Base-by-base conservation (phyloP, 1,139 yeast genomes). In the Neolecta irregularis region DNA sequence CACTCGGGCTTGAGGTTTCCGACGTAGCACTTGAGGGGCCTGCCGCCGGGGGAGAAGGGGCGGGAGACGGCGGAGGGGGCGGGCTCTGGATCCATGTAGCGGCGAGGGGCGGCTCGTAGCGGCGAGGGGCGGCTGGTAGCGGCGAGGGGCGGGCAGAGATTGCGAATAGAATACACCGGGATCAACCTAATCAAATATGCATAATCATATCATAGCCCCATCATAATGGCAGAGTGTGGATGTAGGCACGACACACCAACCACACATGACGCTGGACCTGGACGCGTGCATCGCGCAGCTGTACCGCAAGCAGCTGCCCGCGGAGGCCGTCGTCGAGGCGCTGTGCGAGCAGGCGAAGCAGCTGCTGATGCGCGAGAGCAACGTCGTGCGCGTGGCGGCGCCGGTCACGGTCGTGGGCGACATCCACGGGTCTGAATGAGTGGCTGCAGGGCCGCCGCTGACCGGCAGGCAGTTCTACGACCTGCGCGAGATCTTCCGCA, bases 351-450 rank as follows among this genome's bases (percentile, higher is more conserved):
- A 72, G 44, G 56, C 79, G 41, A 81, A 80, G 51, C 93, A 81
- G 49, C 60, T 77, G 37, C 60, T 83, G 37, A 67, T 80, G 46
- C 66, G 69, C 43, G 93, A 81, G 54, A 74, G 80, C 42, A 91
- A 91, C 52, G 92, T 91, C 28, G 80, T 88, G 40, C 77, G 77
- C 32, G 62, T 91, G 6, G 64, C 64, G 31, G 71, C 93, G 1
- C 98, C 98, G 1, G 81, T 91, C 13, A 80, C 96, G 1, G 83
- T 88, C n/a, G 95, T 88, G 3, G 99, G 99, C 2, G 99, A 88
- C 53, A 88, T 91, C 34, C 99, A 88, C 50, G 98, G 98, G 48
- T 45, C 26, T 13, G 41, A 25, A n/a, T 6, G 18, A 15, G 6
- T 9, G 23, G n/a, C 4, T 17, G 13, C 9, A n/a, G 7, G 17